Conservation (phyloP, 805 yeast genomes). For the Naumovozyma baii region DNA sequence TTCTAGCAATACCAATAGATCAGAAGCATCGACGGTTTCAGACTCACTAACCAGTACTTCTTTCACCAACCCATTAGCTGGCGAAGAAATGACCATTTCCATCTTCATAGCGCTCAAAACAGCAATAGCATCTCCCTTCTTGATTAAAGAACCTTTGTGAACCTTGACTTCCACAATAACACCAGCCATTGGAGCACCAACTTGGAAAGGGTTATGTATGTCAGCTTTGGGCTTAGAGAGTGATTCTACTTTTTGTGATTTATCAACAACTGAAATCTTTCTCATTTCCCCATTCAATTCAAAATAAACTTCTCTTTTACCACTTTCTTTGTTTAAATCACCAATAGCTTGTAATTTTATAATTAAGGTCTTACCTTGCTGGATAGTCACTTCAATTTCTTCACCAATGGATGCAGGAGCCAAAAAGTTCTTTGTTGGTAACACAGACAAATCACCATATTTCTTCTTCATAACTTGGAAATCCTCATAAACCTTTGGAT, state of each 20-base stretch:
- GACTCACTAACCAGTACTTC: constrained; percentile 74
- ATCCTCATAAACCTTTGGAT: constrained; percentile 89
- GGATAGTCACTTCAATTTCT: constrained; percentile 79
- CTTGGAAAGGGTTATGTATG: constrained; percentile 72
- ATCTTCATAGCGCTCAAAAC: constrained; percentile 95
- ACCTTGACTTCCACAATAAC: constrained; percentile 89
- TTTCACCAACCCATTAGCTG: constrained; percentile 71
- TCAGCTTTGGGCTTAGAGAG: constrained; percentile 83
- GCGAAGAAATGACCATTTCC: constrained; percentile 97
- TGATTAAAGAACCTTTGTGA: constrained; percentile 72
- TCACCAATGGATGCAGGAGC: constrained; percentile 79
- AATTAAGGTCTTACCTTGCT: constrained; percentile 86
- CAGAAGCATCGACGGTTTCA: constrained; percentile 90
- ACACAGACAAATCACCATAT: constrained; percentile 84
- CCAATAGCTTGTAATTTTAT: constrained; percentile 86
- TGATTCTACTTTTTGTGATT: constrained; percentile 71
- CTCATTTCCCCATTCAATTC: constrained; percentile 97
- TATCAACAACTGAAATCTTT: constrained; percentile 84
- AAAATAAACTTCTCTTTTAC: constrained; percentile 89
- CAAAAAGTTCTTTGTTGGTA: constrained; percentile 85
- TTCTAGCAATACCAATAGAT: constrained; percentile 57
- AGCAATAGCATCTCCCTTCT: constrained; percentile 90
- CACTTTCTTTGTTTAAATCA: constrained; percentile 72
- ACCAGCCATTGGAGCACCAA: constrained; percentile 99
- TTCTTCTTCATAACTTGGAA: constrained; percentile 60